phyloP scores from a whole-genome alignment of 2,329 filamentous ascomycete genomes.

The Simplicillium aogashimaense region DNA sequence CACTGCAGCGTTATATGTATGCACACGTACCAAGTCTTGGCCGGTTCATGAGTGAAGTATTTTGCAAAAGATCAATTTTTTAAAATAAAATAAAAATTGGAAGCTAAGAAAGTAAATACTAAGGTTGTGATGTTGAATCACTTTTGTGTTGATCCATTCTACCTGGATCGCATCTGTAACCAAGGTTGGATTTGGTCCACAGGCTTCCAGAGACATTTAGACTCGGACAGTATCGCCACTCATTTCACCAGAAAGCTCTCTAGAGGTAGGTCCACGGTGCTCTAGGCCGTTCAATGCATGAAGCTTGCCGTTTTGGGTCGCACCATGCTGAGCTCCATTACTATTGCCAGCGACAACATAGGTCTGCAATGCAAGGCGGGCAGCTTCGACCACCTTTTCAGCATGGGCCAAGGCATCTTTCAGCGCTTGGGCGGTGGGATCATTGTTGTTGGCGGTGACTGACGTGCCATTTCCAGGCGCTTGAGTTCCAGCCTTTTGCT shows the following conservation, averaged over 20 bases:
- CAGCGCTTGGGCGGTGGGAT: constrained; percentile 32
- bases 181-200: no score
- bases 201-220: constrained; percentile 6
- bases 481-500: constrained; percentile 12
- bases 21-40: no score
- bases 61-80: no score
- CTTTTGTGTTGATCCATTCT: no score
- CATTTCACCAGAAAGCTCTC: constrained; percentile 52
- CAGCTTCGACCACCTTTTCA: constrained; percentile 35
- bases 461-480: background rate
- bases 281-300: constrained; percentile 6
- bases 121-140: no score
- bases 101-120: no score
- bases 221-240: constrained; percentile 42
- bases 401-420: constrained; percentile 32
- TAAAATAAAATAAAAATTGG: no score
- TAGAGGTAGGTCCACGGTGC: constrained; percentile 38
- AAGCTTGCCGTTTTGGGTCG: constrained; percentile 6
- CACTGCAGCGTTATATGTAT: background rate
- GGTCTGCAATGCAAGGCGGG: constrained; percentile 29
- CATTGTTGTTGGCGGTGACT: constrained; percentile 14
- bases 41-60: no score
- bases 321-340: constrained; percentile 12
- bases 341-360: constrained; percentile 18
- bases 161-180: no score